Percentiles rank a stretch among this genome's conserved stretches.
Conservation (phyloP, 2,329 filamentous ascomycete species). For the Neonectria punicea region DNA sequence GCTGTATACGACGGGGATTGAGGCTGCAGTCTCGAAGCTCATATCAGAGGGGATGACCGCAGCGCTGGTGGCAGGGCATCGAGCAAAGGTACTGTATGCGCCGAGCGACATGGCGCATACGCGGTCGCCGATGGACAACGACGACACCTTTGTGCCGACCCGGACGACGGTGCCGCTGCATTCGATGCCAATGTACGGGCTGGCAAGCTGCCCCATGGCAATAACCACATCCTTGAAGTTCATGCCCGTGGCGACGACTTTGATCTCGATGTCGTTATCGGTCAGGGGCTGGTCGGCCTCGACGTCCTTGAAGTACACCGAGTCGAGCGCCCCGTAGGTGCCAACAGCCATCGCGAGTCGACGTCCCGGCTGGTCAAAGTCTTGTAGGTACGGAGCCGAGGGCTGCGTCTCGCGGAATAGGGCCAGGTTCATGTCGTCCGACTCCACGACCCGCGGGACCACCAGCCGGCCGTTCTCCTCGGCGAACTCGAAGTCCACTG, state of each 20-base stretch:
- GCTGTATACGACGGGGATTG: conserved; percentile 31
- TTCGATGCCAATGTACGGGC: conserved; percentile 52
- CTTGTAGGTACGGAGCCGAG: conserved; percentile 43
- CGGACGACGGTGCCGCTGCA: conserved; percentile 52
- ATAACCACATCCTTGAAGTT: conserved; percentile 60
- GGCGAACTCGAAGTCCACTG: conserved; percentile 45
- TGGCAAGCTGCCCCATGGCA: conserved; percentile 52
- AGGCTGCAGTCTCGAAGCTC: conserved; percentile 20
- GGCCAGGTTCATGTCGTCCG: conserved; percentile 40
- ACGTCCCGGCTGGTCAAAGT: conserved; percentile 52
- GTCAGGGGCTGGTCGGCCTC: conserved; percentile 42
- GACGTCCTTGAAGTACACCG: conserved; percentile 52
- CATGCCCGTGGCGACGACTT: conserved; percentile 55
- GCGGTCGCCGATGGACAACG: conserved; percentile 24
- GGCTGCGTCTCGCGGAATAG: conserved; percentile 41
- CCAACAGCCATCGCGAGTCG: conserved; percentile 52
- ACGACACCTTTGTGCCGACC: conserved; percentile 46
- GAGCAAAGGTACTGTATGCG: conserved; percentile 28
- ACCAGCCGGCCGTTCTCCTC: conserved; percentile 42
- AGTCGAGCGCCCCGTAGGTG: conserved; percentile 51
- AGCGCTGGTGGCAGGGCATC: conserved; percentile 56
- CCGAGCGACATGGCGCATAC: conserved; percentile 29
- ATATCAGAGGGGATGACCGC: conserved; percentile 26
- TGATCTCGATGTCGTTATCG: conserved; percentile 54
- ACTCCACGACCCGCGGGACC: conserved; percentile 44